phyloP scores from a whole-genome alignment of 352 stramenopile species.

The Pythium aphanidermatum region DNA sequence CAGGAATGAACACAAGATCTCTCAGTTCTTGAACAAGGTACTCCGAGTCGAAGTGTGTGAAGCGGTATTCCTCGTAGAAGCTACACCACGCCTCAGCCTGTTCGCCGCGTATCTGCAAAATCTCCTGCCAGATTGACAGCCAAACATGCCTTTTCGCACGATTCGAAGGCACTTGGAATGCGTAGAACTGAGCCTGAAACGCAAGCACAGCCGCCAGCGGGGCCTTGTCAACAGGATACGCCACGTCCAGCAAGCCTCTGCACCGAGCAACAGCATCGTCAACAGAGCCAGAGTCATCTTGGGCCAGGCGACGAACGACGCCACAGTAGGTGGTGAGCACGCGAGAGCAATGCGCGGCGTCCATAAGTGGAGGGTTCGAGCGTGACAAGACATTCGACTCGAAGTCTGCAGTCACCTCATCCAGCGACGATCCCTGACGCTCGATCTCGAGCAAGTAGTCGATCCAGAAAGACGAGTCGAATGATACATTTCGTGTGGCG shows the following conservation, averaged over 20 bases:
- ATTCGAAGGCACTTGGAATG: conserved; percentile 6
- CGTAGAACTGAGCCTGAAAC: conserved; percentile 45
- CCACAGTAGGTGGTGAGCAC: conserved; percentile 32
- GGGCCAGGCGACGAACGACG: conserved; percentile 5
- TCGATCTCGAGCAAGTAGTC: conserved; percentile 56
- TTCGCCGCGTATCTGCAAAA: conserved; percentile 19
- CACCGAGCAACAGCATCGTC: conserved; percentile 27
- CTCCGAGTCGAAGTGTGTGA: conserved; percentile 1
- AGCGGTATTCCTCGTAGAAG: conserved; percentile 38
- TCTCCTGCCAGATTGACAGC: conserved; percentile 27
- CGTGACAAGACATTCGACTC: conserved; percentile 25
- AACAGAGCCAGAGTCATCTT: conserved; percentile 19
- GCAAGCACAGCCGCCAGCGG: conserved; percentile 28
- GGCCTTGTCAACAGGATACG: conserved; percentile 30
- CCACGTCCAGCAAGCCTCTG: conserved; percentile 24
- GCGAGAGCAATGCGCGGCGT: conserved; percentile 41
- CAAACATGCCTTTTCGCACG: conserved; percentile 18
- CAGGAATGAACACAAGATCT: conserved; percentile 27
- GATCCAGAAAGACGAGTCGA: conserved; percentile 53
- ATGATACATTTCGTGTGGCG: conserved; percentile 59
- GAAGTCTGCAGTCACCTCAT: conserved; percentile 24
- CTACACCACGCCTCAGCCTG: conserved; percentile 35
- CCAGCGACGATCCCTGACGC: background rate
- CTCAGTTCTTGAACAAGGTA: conserved; percentile 24
- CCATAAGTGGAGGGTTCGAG: conserved; percentile 35